phyloP scores from a whole-genome alignment of 805 yeast genomes.

The Metschnikowia baotianmanensis region DNA sequence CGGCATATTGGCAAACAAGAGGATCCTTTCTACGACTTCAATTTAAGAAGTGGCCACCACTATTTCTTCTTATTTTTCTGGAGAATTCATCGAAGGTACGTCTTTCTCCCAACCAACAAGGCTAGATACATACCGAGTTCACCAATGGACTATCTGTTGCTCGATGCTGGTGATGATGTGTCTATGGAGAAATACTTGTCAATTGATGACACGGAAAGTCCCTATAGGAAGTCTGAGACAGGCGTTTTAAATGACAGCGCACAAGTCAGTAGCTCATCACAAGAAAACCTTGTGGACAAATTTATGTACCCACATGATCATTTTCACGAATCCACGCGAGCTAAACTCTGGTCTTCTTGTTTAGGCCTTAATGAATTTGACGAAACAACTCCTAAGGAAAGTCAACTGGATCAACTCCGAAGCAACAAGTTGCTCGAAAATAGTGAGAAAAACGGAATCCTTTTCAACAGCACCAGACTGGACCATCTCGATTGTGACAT shows the following conservation, averaged over 20 bases:
- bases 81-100: too few species aligned
- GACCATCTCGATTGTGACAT: slow-evolving; percentile 4
- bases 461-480: too few species aligned
- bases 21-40: too few species aligned
- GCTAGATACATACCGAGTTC: too few species aligned
- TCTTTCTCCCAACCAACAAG: neutral
- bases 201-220: neutral
- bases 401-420: neutral
- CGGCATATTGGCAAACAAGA: too few species aligned
- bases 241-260: neutral
- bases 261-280: neutral
- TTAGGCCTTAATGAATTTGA: neutral
- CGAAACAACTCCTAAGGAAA: neutral
- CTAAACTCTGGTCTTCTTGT: neutral
- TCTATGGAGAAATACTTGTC: neutral
- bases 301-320: neutral
- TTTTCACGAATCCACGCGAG: neutral
- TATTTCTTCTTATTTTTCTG: neutral
- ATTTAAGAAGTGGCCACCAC: too few species aligned
- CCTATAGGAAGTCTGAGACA: neutral
- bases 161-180: slow-evolving; percentile 3
- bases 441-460: neutral
- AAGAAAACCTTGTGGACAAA: neutral
- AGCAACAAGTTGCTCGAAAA: neutral
- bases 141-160: slow-evolving; percentile 8